Evolutionary conservation across 2,329 filamentous ascomycete genomes (phyloP), one percentile per base, ranked within the genome.

Genomic region (Onygenales sp.): DNA sequence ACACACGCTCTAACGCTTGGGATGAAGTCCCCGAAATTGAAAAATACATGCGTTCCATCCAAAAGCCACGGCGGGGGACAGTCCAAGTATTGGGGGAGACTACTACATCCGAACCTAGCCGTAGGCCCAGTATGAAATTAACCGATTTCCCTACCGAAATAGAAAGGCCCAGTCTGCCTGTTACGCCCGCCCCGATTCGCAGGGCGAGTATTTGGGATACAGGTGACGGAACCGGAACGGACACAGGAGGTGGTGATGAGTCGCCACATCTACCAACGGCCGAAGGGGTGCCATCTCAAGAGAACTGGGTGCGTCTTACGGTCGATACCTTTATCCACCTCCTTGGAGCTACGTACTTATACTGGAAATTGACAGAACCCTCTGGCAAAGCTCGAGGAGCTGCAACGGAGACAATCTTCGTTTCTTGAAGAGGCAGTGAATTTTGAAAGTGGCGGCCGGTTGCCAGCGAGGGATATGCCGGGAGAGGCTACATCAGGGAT

Each of bases 11-110:
- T 49, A 98, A 97, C 68, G 91, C 89, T 13, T 98, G 93, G 93
- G 93, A 98, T 63, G 87, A 88, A 51, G 81, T 94, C 51, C 87
- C 88, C 10, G 86, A 88, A 59, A 98, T 98, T 62, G 84, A 88
- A 63, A 81, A 82, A 58, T 98, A 96, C 66, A 87, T 97, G 52
- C 87, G 88, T 58, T 79, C 82, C 51, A 75, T 95, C 53, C 83
- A 86, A 61, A 83, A 84, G 66, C 78, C 81, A 63, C 78, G 77
- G 53, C 77, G 75, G 55, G 76, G 68, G 51, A 75, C 73, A 57
- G 60, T 71, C 42, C 71, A 77, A 56, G 69, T 74, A n/a, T 53
- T 70, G 58, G 56, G 58, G 51, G 65, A 57, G 33, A n/a, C 9
- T 37, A 11, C 45, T 32, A 32, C 34, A 48, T 17, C 32, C 32